These are phyloP conservation scores for Mercurialis annua DNA, from an alignment of 345 rosid genomes.

Conservation along the genomic window DNA sequence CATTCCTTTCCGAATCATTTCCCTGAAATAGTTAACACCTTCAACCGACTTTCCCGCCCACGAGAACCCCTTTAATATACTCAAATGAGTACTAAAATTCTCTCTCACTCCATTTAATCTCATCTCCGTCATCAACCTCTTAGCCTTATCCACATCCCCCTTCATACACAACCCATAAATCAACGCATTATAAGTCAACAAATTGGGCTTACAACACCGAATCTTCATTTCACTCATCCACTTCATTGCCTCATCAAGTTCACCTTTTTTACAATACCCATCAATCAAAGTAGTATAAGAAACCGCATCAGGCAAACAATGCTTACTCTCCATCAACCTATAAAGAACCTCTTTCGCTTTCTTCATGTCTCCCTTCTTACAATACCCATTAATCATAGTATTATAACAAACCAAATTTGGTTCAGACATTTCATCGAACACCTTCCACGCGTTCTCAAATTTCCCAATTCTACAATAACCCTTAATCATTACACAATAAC, in stretches of 20 bases:
- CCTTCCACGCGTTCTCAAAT: conserved; percentile 33
- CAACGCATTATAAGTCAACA: conserved; percentile 40
- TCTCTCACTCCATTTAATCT: conserved; percentile 38
- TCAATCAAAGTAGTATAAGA: conserved; percentile 41
- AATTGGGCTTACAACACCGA: conserved; percentile 30
- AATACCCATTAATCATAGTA: conserved; percentile 41
- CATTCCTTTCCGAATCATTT: conserved; percentile 22
- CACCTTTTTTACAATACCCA: conserved; percentile 41
- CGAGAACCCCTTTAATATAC: conserved; percentile 38
- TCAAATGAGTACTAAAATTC: conserved; percentile 30
- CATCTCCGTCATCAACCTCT: conserved; percentile 34
- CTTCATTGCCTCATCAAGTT: conserved; percentile 34
- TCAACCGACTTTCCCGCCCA: conserved; percentile 23
- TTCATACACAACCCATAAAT: conserved; percentile 38
- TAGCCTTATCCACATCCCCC: conserved; percentile 36
- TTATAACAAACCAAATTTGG: conserved; percentile 35
- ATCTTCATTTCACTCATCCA: conserved; percentile 29
- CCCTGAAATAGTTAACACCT: conserved; percentile 30
- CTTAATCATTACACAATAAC: conserved; percentile 36
- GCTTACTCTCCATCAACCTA: conserved; percentile 14
- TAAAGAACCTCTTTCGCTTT: conserved; percentile 19
- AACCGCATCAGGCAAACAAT: conserved; percentile 31
- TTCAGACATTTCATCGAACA: conserved; percentile 45
- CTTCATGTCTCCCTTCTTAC: conserved; percentile 38
- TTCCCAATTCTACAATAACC: conserved; percentile 33